Conservation (phyloP, 2,329 filamentous ascomycete genomes). For the Cercospora sp. region DNA sequence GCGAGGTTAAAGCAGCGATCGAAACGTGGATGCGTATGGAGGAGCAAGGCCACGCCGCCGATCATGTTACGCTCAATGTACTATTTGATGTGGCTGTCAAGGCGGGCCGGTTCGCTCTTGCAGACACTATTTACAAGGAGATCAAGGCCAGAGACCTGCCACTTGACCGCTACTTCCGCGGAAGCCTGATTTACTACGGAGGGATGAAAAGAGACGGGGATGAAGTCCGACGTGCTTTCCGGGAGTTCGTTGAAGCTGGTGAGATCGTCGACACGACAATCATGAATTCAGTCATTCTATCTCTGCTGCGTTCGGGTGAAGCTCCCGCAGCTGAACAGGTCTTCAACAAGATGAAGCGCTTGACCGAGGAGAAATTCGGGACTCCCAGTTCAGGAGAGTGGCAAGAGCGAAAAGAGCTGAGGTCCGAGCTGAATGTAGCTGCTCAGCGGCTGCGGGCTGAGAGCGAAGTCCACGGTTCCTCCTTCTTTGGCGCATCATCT, state of each 20-base stretch:
- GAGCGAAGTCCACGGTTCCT: slow-evolving; percentile 50
- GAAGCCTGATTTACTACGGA: slow-evolving; percentile 80
- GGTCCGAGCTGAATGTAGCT: slow-evolving; percentile 51
- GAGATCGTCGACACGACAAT: slow-evolving; percentile 86
- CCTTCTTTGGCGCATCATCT: slow-evolving; percentile 41
- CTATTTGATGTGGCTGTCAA: slow-evolving; percentile 87
- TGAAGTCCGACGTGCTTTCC: slow-evolving; percentile 74
- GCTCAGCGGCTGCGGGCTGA: slow-evolving; percentile 50
- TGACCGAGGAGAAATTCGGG: slow-evolving; percentile 48
- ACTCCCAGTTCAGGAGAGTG: slow-evolving; percentile 42
- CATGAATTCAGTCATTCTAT: slow-evolving; percentile 81
- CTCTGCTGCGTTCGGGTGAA: slow-evolving; percentile 76
- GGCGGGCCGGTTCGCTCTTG: slow-evolving; percentile 77
- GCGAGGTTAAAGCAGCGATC: slow-evolving; percentile 68
- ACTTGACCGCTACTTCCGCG: slow-evolving; percentile 77
- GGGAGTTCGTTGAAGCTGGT: slow-evolving; percentile 76
- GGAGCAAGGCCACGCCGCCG: slow-evolving; percentile 63
- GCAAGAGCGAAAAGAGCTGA: slow-evolving; percentile 47
- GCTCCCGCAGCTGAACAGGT: slow-evolving; percentile 74
- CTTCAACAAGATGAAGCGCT: slow-evolving; percentile 78
- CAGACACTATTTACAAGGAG: slow-evolving; percentile 81
- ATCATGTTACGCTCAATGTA: slow-evolving; percentile 86
- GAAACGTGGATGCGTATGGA: slow-evolving; percentile 91
- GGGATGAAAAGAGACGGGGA: slow-evolving; percentile 73
- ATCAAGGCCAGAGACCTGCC: slow-evolving; percentile 69